These are phyloP conservation scores for Gynostemma pentaphyllum DNA, from an alignment of 306 rosid genomes.

Conservation along the genomic window DNA sequence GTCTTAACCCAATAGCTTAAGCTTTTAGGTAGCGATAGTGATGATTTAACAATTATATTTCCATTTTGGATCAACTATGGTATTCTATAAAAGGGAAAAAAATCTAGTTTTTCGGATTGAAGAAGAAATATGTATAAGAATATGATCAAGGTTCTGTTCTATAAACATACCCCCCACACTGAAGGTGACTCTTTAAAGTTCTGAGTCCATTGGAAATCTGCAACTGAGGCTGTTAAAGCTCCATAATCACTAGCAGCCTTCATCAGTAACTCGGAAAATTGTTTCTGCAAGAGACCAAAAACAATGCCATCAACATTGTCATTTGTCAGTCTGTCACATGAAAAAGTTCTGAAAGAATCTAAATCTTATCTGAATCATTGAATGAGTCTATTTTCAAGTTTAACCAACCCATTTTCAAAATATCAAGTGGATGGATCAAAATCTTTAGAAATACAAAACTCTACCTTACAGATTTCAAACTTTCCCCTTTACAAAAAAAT, in stretches of 20 bases:
- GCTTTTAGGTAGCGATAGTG: too few relatives aligned
- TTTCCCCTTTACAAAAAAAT: too few relatives aligned
- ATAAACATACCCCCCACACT: slow-evolving; percentile 85
- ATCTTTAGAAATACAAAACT: slow-evolving; percentile 7
- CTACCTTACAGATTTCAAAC: neutral
- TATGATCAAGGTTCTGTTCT: slow-evolving; percentile 3
- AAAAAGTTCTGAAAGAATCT: neutral
- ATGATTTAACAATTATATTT: too few relatives aligned
- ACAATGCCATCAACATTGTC: slow-evolving; percentile 13
- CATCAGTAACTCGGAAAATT: slow-evolving; percentile 87
- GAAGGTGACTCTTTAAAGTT: slow-evolving; percentile 92
- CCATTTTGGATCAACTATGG: neutral
- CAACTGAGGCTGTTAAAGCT: slow-evolving; percentile 86
- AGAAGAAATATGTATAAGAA: neutral
- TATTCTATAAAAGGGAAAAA: neutral
- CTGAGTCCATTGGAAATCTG: slow-evolving; percentile 98
- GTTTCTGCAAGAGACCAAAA: slow-evolving; percentile 55
- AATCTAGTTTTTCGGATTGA: neutral
- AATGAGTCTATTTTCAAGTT: too few relatives aligned
- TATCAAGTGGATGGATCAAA: too few relatives aligned
- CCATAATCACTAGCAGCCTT: slow-evolving; percentile 98
- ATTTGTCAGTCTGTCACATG: slow-evolving; percentile 10
- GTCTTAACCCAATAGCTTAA: too few relatives aligned
- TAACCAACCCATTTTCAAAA: too few relatives aligned
- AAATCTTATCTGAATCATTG: neutral